Evolutionary conservation across 1,284 basidiomycete species (phyloP).

Genomic region (Ceratobasidium sp.): DNA sequence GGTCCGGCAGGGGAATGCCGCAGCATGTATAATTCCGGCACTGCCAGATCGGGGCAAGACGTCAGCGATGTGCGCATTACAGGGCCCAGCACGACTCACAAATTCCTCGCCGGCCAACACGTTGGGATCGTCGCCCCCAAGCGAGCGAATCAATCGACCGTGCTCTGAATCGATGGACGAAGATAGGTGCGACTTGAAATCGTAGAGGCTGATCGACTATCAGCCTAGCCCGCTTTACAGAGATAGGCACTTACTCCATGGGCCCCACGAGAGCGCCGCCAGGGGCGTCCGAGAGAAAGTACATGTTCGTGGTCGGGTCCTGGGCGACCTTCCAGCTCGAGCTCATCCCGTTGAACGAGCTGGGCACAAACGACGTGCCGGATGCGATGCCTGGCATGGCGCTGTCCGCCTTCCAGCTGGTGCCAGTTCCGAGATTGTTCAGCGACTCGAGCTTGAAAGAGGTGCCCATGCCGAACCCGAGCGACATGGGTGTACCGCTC

Average conservation of each 20-base stretch:
- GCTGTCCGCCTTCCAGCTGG: conserved; percentile 42
- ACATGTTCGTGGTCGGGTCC: conserved; percentile 26
- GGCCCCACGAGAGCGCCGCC: conserved; percentile 31
- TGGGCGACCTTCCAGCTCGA: conserved; percentile 44
- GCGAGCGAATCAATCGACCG: conserved; percentile 51
- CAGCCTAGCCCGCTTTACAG: conserved; percentile 17
- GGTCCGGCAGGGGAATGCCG: conserved; percentile 78
- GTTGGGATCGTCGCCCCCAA: conserved; percentile 60
- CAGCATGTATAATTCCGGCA: conserved; percentile 89
- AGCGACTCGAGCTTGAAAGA: conserved; percentile 44
- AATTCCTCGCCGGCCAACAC: conserved; percentile 54
- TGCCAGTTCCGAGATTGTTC: conserved; percentile 34
- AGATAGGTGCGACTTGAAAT: conserved; percentile 50
- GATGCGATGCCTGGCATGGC: conserved; percentile 26
- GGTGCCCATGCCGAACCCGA: conserved; percentile 44
- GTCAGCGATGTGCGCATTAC: conserved; percentile 16
- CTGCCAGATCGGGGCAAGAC: conserved; percentile 54
- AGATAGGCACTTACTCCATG: conserved; percentile 37
- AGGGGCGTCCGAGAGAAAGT: conserved; percentile 39
- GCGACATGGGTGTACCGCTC: conserved; percentile 42
- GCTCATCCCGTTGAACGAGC: conserved; percentile 44
- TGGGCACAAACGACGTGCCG: conserved; percentile 36
- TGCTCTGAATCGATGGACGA: conserved; percentile 48
- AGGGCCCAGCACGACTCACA: conserved; percentile 42
- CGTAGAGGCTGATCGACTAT: conserved; percentile 44